Conservation (phyloP, 2,329 filamentous ascomycete species). For the Penicillium polonicum region DNA sequence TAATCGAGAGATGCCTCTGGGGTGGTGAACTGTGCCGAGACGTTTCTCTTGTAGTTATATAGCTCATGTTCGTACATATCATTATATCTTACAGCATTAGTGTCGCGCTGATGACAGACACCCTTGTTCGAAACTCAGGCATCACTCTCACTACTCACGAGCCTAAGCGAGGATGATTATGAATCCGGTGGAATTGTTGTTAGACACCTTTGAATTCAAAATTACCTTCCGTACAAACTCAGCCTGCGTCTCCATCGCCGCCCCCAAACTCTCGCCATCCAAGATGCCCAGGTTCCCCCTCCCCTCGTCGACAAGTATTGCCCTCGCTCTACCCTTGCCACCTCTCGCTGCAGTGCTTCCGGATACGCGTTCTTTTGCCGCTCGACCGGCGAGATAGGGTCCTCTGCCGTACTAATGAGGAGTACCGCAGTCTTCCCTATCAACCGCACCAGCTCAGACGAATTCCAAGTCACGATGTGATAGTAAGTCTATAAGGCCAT, state of each 20-base stretch:
- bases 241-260: no score
- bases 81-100: neutral
- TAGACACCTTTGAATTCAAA: neutral
- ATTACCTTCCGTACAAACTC: neutral
- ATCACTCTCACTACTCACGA: neutral
- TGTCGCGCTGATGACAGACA: neutral
- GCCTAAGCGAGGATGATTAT: neutral
- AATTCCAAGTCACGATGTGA: neutral
- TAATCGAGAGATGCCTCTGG: no score
- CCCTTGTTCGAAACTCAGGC: neutral
- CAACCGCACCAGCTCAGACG: neutral
- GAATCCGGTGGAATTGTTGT: neutral
- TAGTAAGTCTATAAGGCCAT: no score
- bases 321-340: no score
- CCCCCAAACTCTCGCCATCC: neutral
- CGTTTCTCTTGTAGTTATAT: no score
- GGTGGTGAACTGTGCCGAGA: no score
- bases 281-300: neutral
- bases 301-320: neutral
- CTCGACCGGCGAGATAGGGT: neutral
- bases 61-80: no score
- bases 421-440: neutral
- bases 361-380: neutral
- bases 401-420: neutral
- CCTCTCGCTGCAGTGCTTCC: neutral